phyloP scores from a whole-genome alignment of 2,329 filamentous ascomycete species.

The Calonectria ilicicola region DNA sequence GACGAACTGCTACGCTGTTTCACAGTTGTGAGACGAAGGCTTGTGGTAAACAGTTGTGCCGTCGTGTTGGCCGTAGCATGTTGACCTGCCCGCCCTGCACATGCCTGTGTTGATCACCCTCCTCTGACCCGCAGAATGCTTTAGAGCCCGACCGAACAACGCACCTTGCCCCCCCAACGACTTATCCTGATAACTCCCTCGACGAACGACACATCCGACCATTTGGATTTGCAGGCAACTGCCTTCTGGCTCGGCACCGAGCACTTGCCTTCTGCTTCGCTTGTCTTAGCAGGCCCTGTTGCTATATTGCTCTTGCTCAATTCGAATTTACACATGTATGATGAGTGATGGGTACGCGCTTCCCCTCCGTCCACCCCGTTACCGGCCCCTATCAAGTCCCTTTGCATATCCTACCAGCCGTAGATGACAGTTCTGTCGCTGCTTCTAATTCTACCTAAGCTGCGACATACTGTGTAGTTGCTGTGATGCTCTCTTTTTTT shows the following conservation, averaged over 20 bases:
- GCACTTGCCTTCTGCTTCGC: conserved; percentile 20
- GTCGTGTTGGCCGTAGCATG: conserved; percentile 22
- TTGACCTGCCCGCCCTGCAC: conserved; percentile 32
- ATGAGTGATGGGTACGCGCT: conserved; percentile 59
- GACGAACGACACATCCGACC: conserved; percentile 6
- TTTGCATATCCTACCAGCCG: conserved; percentile 7
- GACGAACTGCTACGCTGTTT: not conserved
- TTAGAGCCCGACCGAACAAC: conserved; percentile 44
- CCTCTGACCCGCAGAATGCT: conserved; percentile 43
- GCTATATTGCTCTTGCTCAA: conserved; percentile 36
- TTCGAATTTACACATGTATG: conserved; percentile 36
- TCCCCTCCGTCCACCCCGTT: conserved; percentile 35
- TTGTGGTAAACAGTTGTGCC: conserved; percentile 11
- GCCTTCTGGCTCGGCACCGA: conserved; percentile 25
- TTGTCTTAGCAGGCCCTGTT: conserved; percentile 24
- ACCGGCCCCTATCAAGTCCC: conserved; percentile 27
- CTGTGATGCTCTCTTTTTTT: conserved; percentile 25
- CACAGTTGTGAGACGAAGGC: conserved; percentile 8
- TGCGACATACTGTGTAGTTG: conserved; percentile 18
- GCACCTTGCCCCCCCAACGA: conserved; percentile 26
- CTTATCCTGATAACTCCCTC: conserved; percentile 25
- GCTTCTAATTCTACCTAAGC: not conserved
- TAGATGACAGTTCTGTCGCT: conserved; percentile 13
- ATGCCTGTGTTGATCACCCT: conserved; percentile 27
- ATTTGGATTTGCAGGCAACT: conserved; percentile 26